phyloP scores from a whole-genome alignment of 345 rosid genomes.

The Zanthoxylum bungeanum region DNA sequence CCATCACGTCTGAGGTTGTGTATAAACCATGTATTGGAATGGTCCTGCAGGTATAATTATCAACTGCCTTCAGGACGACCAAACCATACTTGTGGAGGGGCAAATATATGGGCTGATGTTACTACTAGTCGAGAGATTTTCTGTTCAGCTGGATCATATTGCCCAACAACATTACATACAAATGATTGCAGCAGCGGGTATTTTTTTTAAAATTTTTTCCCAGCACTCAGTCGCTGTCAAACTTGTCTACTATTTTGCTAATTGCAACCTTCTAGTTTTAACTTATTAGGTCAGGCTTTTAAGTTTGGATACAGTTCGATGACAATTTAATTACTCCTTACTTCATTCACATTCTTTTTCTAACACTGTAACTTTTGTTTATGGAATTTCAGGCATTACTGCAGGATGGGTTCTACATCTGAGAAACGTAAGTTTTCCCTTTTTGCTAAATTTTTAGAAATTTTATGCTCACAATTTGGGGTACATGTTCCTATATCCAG shows the following conservation, averaged over 20 bases:
- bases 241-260: not conserved
- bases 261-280: not conserved
- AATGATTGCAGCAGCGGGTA: constrained; percentile 58
- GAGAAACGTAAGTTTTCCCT: constrained; percentile 51
- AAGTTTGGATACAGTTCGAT: not conserved
- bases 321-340: not conserved
- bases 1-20: not conserved
- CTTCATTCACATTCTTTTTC: constrained; percentile 1
- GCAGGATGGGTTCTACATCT: constrained; percentile 77
- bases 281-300: not conserved
- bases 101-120: constrained; percentile 89
- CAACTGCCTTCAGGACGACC: constrained; percentile 70
- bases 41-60: constrained; percentile 65
- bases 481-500: not conserved
- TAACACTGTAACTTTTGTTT: constrained; percentile 2
- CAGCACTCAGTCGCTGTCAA: constrained; percentile 9
- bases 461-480: not conserved
- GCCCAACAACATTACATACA: constrained; percentile 45
- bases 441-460: not conserved
- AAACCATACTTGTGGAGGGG: constrained; percentile 92
- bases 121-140: constrained; percentile 62
- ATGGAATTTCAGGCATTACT: constrained; percentile 62
- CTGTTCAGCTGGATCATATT: constrained; percentile 63
- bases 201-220: constrained; percentile 17
- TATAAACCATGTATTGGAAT: not conserved